Base-by-base conservation (phyloP, 768 basidiomycete species). In the Amanita thiersii region DNA sequence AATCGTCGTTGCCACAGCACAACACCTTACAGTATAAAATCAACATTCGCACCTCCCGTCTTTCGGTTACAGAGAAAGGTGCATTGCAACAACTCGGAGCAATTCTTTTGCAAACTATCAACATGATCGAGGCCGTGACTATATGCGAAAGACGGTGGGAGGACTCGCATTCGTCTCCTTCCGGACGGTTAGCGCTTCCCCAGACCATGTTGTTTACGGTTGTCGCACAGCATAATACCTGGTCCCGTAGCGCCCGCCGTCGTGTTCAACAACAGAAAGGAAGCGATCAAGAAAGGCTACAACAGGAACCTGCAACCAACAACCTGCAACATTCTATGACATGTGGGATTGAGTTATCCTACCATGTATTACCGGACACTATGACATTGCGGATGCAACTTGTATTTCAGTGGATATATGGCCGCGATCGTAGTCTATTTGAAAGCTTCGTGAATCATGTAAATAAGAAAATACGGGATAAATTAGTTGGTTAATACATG, bases 371-470 rank as follows among this genome's bases (percentile, higher is more conserved):
- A 52, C 20, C 50, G 51, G 30, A 56, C 47, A 46, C 44, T 35
- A 39, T 46, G 19, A 29, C 39, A 30, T 8, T 52, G 43, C 30
- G 47, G 45, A 43, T 40, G 41, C 23, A 40, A 19, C 33, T 83
- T 31, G 63, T 71, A 39, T 77, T 75, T 46, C 66, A 73, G 24
- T 88, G 87, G 86, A 52, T 79, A 15, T 63, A 62, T 37, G 87
- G 87, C 0, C 53, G 44, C 19, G 77, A 86, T 20, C 54, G 80
- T 31, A 48, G 47, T 0, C 35, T 82, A 39, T 81, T 82, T 34
- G 82, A 86, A 52, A 75, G 80, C 29, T 81, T 89, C 47, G 25
- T 28, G 18, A 43, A 19, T 8, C 35, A 43, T 37, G 42, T 43
- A 19, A 29, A 12, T 7, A 39, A 11, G 11, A 39, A 39, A 18